Evolutionary conservation across 1,139 yeast genomes (phyloP), one percentile per base, ranked within the genome.

Genomic region (Kurtzmaniella quercitrusa): DNA sequence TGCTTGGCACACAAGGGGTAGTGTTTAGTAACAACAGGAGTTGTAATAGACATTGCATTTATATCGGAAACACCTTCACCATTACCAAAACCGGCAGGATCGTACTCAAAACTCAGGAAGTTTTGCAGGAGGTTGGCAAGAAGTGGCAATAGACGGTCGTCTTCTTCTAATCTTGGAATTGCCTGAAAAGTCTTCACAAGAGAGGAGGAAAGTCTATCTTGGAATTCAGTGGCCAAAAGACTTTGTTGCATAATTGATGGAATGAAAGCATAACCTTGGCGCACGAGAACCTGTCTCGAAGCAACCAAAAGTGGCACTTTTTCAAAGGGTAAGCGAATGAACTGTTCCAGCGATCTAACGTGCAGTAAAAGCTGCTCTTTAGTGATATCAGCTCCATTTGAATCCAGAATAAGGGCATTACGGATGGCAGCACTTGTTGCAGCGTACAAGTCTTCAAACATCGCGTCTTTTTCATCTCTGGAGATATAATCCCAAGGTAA

Each of bases 131-230:
- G 65, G 55, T 89, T 89, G 56, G 81, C 80, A 47, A 93, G 70
- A 22, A 94, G 78, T 0, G 98, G 98, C 38, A 88, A 66, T 39
- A 93, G 64, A 46, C 99, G 73, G 58, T 89, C 95, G 57, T 91
- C 97, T 65, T 93, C 98, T 55, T 89, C 96, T 43, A 93, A 68
- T 16, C 94, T 73, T 2, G 97, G 95, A 42, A 91, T 66, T 19
- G 86, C 76, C 53, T 85, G 86, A 53, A 88, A 84, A 0, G 98
- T 88, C 45, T 73, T 68, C 18, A 82, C 63, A 47, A 93, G 68
- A 33, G 81, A 79, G 8, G 65, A 60, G 3, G 62, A 60, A 40
- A 94, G 70, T 42, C 68, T 67, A 14, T 71, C 72, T 41, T 79
- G 69, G 57, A 84, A 91, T 59, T 88, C 96, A 36, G 68, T 71